Evolutionary conservation across 73 alveolate genomes (phyloP).

Genomic region (Paramecium biaurelia): DNA sequence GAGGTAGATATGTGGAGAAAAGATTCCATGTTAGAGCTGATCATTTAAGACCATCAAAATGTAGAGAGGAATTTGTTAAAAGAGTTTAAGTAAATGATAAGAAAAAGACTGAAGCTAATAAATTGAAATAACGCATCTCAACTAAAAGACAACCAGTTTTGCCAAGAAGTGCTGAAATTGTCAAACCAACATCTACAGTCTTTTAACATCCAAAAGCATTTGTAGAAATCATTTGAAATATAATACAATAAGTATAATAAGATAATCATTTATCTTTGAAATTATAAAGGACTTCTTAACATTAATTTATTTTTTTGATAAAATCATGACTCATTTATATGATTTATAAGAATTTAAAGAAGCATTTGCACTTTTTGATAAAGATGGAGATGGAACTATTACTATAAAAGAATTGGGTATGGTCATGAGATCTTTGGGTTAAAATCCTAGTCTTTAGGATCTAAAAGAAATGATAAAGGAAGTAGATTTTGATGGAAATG

Average conservation of each 20-base stretch:
- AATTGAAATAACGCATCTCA: conserved; percentile 49
- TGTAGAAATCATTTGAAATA: conserved; percentile 59
- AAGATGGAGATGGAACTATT: conserved; percentile 96
- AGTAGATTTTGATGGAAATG: conserved; percentile 97
- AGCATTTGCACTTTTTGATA: conserved; percentile 95
- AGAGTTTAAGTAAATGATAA: conserved; percentile 89
- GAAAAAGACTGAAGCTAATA: conserved; percentile 75
- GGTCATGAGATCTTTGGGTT: conserved; percentile 94
- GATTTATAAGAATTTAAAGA: conserved; percentile 86
- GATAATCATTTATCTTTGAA: background rate
- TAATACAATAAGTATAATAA: conserved; percentile 39
- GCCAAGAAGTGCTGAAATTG: conserved; percentile 59
- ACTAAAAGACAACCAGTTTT: conserved; percentile 63
- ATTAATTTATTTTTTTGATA: background rate
- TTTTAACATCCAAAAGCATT: conserved; percentile 65
- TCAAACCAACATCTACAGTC: conserved; percentile 45
- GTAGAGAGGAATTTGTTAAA: conserved; percentile 96
- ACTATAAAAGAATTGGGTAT: conserved; percentile 95
- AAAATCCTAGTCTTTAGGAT: conserved; percentile 95
- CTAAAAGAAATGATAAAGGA: conserved; percentile 87
- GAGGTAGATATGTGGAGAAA: conserved; percentile 86
- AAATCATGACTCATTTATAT: background rate
- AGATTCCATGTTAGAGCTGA: conserved; percentile 92
- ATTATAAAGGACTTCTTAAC: background rate
- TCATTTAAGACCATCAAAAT: conserved; percentile 89